These are phyloP conservation scores for Rhododendron molle DNA, from an alignment of 148 eudicot genomes.

Conservation along the genomic window DNA sequence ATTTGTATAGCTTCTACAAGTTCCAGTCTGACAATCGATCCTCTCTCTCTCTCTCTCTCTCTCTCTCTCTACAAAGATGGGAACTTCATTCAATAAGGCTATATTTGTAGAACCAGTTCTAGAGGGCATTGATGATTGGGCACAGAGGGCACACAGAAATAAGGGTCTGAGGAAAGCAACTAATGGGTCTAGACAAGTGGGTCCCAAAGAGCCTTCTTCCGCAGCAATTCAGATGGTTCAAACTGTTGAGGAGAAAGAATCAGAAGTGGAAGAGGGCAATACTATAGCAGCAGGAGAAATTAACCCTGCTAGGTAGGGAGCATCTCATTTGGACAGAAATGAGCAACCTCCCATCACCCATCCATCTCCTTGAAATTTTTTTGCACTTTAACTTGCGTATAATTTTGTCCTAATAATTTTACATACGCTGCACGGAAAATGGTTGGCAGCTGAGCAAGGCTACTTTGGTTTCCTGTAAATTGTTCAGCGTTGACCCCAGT, in stretches of 20 bases:
- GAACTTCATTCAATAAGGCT: slow-evolving; percentile 27
- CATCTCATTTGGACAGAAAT: not conserved
- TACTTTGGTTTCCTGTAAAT: not conserved
- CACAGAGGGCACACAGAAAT: slow-evolving; percentile 21
- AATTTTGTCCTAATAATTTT: not conserved
- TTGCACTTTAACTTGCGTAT: not conserved
- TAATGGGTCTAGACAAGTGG: not conserved
- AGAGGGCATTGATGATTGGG: slow-evolving; percentile 22
- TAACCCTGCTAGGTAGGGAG: not conserved
- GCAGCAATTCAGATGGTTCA: not conserved
- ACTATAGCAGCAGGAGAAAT: not conserved
- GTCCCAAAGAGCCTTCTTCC: not conserved
- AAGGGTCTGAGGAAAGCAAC: not conserved
- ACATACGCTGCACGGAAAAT: not conserved
- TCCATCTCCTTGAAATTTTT: not conserved
- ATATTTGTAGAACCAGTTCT: slow-evolving; percentile 23
- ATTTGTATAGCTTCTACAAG: not conserved
- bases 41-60: not conserved
- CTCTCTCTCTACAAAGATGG: slow-evolving; percentile 20
- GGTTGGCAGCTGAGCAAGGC: not conserved
- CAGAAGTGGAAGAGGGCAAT: not conserved
- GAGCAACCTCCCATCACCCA: not conserved
- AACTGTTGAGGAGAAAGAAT: not conserved
- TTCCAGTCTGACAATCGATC: not conserved
- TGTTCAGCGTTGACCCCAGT: not conserved